phyloP scores from a whole-genome alignment of 75 land plant species.

The Cupressus sempervirens region DNA sequence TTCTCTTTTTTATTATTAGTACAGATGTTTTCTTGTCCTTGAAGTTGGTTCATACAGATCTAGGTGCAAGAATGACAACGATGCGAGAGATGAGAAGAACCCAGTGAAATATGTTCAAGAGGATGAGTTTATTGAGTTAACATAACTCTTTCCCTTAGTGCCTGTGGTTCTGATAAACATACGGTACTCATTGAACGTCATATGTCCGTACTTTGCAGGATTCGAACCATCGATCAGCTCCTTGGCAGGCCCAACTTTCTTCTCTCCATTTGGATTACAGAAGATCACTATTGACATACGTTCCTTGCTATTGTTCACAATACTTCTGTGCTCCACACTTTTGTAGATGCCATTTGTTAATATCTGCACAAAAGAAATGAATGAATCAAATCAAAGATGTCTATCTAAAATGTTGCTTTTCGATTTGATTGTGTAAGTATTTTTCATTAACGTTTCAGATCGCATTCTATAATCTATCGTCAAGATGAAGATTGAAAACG shows the following conservation, averaged over 20 bases:
- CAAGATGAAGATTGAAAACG: no score
- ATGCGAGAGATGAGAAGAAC: no score
- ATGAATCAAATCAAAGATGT: no score
- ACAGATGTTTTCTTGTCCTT: background rate
- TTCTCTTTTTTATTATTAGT: no score
- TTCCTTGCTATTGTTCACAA: constrained; percentile 21
- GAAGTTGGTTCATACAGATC: background rate
- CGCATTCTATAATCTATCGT: no score
- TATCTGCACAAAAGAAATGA: constrained; percentile 15
- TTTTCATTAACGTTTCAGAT: no score
- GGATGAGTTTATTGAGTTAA: background rate
- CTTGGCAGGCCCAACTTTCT: constrained; percentile 13
- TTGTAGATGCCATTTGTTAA: constrained; percentile 32
- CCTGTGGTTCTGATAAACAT: constrained; percentile 11
- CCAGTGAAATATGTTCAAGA: background rate
- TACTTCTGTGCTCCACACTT: constrained; percentile 30
- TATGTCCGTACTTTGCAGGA: constrained; percentile 11
- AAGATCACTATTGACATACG: constrained; percentile 29
- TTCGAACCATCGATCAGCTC: constrained; percentile 14
- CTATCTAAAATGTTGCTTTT: no score
- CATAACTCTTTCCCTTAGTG: constrained; percentile 8
- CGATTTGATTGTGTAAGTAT: no score
- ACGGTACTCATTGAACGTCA: constrained; percentile 27
- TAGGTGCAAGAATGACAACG: background rate
- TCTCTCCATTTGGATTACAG: constrained; percentile 12